Base-by-base conservation (phyloP, 768 basidiomycete species). In the Gymnopilus junonius region DNA sequence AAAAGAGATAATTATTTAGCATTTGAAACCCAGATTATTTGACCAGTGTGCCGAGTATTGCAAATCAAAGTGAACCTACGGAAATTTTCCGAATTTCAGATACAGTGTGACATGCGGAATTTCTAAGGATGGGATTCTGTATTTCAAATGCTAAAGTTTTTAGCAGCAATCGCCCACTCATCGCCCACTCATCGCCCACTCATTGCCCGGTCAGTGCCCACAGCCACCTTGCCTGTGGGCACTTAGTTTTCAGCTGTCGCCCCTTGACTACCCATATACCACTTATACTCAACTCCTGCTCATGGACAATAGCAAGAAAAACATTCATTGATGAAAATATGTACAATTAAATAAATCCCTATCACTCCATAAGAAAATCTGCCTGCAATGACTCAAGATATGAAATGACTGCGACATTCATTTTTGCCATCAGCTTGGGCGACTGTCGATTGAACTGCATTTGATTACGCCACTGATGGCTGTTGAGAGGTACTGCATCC, bases 331-430 rank as follows among this genome's bases (percentile, higher is more conserved):
- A 42, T 15, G 11, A 42, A n/a, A 42, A 27, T 21, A 17, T 51
- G 15, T 51, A 54, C 25, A 8, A 54, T 54, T 20, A 25, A 32
- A n/a, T 10, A 54, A 29, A 15, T 8, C 25, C 21, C 6, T 31
- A 35, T 46, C 34, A 46, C 21, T 7, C 14, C 14, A 4, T 32
- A 51, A 32, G 29, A 31, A 10, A 29, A 43, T 34, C 23, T 53
- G 20, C 43, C 43, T 21, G 43, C 21, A 23, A 31, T n/a, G 59
- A 59, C 31, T 62, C 37, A 25, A 62, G 35, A 39, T 56, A 62
- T 0, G 21, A 11, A n/a, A 39, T 25, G 2, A 35, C 56, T 5
- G 55, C 64, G 15, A 8, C 31, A 27, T 65, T 37, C 45, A 43
- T 53, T 25, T 23, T 10, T 5, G 39, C 39, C 5, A 56, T 25